Evolutionary conservation across 1,284 basidiomycete genomes (phyloP).

Genomic region (Meripilus lineatus): DNA sequence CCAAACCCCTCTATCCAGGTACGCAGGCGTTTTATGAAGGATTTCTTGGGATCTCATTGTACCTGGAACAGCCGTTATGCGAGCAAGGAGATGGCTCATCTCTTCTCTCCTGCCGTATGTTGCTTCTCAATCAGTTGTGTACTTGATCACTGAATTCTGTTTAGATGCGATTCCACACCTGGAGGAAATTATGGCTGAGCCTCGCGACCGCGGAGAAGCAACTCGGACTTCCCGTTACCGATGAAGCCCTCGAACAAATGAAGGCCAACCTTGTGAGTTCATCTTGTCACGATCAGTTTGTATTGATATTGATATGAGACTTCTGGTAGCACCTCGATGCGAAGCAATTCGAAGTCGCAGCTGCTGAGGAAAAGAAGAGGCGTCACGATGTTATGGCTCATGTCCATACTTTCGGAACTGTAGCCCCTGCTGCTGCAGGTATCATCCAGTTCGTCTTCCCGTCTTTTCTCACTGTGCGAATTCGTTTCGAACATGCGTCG

Average conservation of each 20-base stretch:
- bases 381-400: constrained; percentile 99
- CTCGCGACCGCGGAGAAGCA: constrained; percentile 96
- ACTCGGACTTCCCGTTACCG: constrained; percentile 86
- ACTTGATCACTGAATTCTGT: neutral
- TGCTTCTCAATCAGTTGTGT: neutral
- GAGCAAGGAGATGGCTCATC: constrained; percentile 95
- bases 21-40: neutral
- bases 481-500: constrained; percentile 4
- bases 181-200: constrained; percentile 95
- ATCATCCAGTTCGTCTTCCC: constrained; percentile 84
- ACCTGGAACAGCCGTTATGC: constrained; percentile 84
- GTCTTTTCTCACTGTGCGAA: constrained; percentile 6
- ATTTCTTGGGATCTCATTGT: neutral
- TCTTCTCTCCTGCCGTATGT: constrained; percentile 87
- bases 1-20: constrained; percentile 76
- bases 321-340: constrained; percentile 70
- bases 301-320: neutral
- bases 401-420: constrained; percentile 93
- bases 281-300: neutral
- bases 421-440: constrained; percentile 93
- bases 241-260: constrained; percentile 95
- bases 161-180: constrained; percentile 95
- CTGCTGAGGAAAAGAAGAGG: constrained; percentile 93
- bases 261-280: constrained; percentile 74
- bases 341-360: constrained; percentile 89